Percentiles rank a stretch among this genome's conserved stretches.
Conservation (phyloP, 2,329 filamentous ascomycete genomes). For the Fusarium pseudoanthophilum region DNA sequence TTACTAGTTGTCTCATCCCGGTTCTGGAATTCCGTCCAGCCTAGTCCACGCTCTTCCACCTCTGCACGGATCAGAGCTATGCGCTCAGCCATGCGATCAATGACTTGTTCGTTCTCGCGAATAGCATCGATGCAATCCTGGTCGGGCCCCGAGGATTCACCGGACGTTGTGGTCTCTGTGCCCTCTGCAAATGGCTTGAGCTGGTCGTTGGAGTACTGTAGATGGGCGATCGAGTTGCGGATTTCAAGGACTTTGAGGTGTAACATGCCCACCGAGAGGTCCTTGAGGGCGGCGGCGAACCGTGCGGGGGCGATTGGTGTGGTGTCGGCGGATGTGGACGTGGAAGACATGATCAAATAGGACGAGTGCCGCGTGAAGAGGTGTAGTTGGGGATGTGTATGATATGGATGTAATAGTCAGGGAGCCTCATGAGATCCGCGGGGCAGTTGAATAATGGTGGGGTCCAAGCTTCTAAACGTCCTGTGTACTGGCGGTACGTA, state of each 20-base stretch:
- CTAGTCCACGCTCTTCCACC: conserved; percentile 67
- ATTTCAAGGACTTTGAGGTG: conserved; percentile 81
- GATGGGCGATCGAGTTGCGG: conserved; percentile 78
- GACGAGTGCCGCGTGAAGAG: neutral
- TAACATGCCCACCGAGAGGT: conserved; percentile 73
- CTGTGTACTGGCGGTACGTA: conserved; percentile 33
- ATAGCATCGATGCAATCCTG: conserved; percentile 80
- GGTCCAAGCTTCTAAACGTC: conserved; percentile 34
- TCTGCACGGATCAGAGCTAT: conserved; percentile 72
- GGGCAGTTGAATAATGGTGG: conserved; percentile 35
- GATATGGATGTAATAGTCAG: neutral
- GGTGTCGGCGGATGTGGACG: conserved; percentile 67
- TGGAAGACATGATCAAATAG: conserved; percentile 58
- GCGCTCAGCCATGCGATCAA: conserved; percentile 73
- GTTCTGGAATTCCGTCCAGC: conserved; percentile 67
- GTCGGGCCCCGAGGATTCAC: conserved; percentile 57
- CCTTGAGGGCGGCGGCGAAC: conserved; percentile 74
- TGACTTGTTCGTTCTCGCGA: conserved; percentile 75
- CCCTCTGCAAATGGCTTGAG: conserved; percentile 74
- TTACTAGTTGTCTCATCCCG: conserved; percentile 55
- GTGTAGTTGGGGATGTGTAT: neutral
- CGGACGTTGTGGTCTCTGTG: conserved; percentile 47
- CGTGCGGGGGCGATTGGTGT: conserved; percentile 69
- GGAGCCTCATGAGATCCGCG: conserved; percentile 15
- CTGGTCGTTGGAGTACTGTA: conserved; percentile 78